phyloP scores from a whole-genome alignment of 1,139 yeast species.

The Entelexis sorbosivorans region DNA sequence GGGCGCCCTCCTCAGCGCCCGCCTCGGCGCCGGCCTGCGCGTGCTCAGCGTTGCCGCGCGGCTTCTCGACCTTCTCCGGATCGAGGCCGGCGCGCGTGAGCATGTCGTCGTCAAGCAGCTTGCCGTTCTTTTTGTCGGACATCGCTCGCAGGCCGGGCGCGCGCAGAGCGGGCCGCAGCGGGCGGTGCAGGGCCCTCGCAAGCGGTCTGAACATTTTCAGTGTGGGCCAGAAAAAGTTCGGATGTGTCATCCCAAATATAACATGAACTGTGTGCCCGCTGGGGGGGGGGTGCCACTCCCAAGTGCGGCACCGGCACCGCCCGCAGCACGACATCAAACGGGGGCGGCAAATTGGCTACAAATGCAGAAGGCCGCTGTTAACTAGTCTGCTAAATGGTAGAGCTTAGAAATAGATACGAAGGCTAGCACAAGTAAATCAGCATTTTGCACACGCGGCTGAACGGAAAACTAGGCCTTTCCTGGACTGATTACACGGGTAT shows the following conservation, averaged over 20 bases:
- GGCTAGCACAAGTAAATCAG: too few relatives aligned
- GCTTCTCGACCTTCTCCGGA: constrained; percentile 39
- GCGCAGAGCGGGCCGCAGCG: constrained; percentile 2
- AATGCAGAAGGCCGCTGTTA: too few relatives aligned
- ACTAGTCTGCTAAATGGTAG: too few relatives aligned
- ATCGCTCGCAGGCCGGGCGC: constrained; percentile 5
- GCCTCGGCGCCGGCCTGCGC: constrained; percentile 23
- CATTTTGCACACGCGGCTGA: too few relatives aligned
- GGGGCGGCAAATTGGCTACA: too few relatives aligned
- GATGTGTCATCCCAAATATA: constrained; percentile 2
- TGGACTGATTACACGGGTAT: too few relatives aligned
- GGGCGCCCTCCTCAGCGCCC: constrained; percentile 19
- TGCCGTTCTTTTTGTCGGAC: constrained; percentile 10
- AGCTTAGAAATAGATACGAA: too few relatives aligned
- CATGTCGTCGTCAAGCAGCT: constrained; percentile 65
- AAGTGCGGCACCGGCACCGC: neutral
- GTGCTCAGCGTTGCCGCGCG: constrained; percentile 15
- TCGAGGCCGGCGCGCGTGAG: constrained; percentile 78
- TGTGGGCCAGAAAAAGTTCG: constrained; percentile 1
- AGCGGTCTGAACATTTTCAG: constrained; percentile 8
- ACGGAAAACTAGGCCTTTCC: too few relatives aligned
- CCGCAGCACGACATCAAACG: too few relatives aligned
- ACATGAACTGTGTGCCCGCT: too few relatives aligned
- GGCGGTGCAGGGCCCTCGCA: constrained; percentile 4
- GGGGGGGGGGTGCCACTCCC: neutral